phyloP scores from a whole-genome alignment of 2,329 filamentous ascomycete genomes.

The Fusarium anthophilum region DNA sequence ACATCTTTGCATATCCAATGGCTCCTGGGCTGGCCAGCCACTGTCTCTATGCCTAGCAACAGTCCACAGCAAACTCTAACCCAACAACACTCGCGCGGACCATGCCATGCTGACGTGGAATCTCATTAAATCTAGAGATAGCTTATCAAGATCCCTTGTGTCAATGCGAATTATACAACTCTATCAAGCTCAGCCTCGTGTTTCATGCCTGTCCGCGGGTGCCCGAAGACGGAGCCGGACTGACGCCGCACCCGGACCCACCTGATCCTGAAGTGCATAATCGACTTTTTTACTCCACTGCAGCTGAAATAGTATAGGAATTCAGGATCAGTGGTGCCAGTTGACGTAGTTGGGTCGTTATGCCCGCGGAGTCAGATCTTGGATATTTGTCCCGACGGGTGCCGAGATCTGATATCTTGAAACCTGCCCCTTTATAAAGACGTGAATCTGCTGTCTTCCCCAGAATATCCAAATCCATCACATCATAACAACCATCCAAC shows the following conservation, averaged over 20 bases:
- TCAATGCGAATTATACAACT: not conserved
- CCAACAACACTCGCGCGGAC: not conserved
- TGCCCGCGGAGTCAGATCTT: slow-evolving; percentile 1
- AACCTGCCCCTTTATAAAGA: slow-evolving; percentile 3
- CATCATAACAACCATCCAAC: not conserved
- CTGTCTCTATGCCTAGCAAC: not conserved
- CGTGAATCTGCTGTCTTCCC: not conserved
- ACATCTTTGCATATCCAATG: not conserved
- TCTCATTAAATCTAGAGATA: not conserved
- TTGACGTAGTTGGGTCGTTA: slow-evolving; percentile 8
- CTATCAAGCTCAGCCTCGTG: not conserved
- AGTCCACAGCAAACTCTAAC: not conserved
- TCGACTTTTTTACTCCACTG: slow-evolving; percentile 4
- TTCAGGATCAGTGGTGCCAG: not conserved
- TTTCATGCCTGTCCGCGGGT: not conserved
- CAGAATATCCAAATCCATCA: not conserved
- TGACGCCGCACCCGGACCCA: slow-evolving; percentile 2
- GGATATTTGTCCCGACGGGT: not conserved
- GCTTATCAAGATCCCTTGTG: not conserved
- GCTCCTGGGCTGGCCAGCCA: not conserved
- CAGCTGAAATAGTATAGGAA: not conserved
- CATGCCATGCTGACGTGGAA: not conserved
- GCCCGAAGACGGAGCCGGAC: too few relatives aligned
- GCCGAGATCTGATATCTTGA: not conserved
- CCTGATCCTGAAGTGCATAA: not conserved